Conservation (phyloP, 805 yeast genomes). For the Myxozyma neglecta region DNA sequence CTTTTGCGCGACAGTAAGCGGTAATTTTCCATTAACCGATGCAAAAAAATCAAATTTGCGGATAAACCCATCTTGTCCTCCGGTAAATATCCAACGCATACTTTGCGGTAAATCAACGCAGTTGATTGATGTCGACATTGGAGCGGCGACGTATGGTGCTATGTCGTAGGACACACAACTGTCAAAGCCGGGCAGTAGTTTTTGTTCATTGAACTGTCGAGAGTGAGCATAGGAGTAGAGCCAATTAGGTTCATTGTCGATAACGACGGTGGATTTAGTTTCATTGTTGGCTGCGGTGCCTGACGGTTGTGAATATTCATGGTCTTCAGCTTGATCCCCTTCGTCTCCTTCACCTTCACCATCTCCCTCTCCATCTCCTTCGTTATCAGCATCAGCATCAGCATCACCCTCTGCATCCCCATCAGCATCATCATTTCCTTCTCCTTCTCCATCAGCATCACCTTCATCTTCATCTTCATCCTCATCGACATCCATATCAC, state of each 20-base stretch:
- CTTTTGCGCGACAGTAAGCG: slow-evolving; percentile 85
- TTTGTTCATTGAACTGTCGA: slow-evolving; percentile 18
- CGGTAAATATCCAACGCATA: slow-evolving; percentile 83
- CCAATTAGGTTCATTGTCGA: slow-evolving; percentile 32
- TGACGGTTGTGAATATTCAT: slow-evolving; percentile 22
- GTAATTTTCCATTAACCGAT: slow-evolving; percentile 81
- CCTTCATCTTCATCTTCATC: slow-evolving; percentile 29
- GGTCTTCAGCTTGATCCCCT: slow-evolving; percentile 30
- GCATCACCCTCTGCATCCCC: slow-evolving; percentile 32
- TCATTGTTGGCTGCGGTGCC: slow-evolving; percentile 2
- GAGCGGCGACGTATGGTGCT: slow-evolving; percentile 83
- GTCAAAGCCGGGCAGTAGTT: slow-evolving; percentile 48
- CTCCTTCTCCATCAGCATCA: slow-evolving; percentile 37
- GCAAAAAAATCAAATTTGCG: slow-evolving; percentile 84
- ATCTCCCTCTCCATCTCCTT: slow-evolving; percentile 32
- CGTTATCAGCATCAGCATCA: slow-evolving; percentile 33
- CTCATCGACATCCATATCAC: slow-evolving; percentile 32
- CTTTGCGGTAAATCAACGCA: slow-evolving; percentile 75
- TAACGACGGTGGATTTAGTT: slow-evolving; percentile 16
- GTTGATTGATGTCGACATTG: slow-evolving; percentile 76
- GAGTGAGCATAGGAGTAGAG: slow-evolving; percentile 34
- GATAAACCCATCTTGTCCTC: slow-evolving; percentile 94
- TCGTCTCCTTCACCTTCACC: slow-evolving; percentile 32
- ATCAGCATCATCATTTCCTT: slow-evolving; percentile 36
- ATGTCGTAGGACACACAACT: slow-evolving; percentile 63